Percentiles rank a stretch among this genome's conserved stretches.
phyloP scores from a whole-genome alignment of 768 basidiomycete genomes.

The Pholiota molesta region DNA sequence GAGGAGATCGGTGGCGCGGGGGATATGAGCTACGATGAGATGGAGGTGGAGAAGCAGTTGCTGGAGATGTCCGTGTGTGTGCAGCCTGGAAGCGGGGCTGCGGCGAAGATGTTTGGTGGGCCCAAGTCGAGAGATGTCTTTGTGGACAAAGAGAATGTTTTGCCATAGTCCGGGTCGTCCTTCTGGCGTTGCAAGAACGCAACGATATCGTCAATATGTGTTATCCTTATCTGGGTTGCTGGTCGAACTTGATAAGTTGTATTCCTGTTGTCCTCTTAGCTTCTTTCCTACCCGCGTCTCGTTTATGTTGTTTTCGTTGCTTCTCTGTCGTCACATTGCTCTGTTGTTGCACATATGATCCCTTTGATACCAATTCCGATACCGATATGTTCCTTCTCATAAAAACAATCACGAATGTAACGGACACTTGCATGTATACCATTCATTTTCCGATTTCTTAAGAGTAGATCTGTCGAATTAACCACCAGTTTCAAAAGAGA shows the following conservation, averaged over 20 bases:
- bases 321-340: conserved; percentile 8
- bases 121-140: conserved; percentile 41
- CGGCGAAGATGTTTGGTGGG: conserved; percentile 19
- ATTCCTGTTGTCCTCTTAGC: neutral
- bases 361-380: conserved; percentile 5
- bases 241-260: conserved; percentile 7
- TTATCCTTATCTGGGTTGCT: conserved; percentile 4
- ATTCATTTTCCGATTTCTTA: neutral
- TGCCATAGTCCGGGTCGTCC: conserved; percentile 16
- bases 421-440: neutral
- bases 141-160: conserved; percentile 55
- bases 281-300: neutral
- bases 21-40: conserved; percentile 59
- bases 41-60: conserved; percentile 37
- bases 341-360: conserved; percentile 7
- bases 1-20: conserved; percentile 46
- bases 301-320: conserved; percentile 5
- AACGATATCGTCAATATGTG: neutral
- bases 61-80: conserved; percentile 20
- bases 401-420: neutral
- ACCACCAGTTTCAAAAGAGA: neutral
- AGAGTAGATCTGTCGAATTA: neutral
- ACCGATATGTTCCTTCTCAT: neutral
- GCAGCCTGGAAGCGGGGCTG: conserved; percentile 20
- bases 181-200: neutral